These are phyloP conservation scores for Floccularia luteovirens DNA, from an alignment of 768 basidiomycete genomes.

Conservation along the genomic window DNA sequence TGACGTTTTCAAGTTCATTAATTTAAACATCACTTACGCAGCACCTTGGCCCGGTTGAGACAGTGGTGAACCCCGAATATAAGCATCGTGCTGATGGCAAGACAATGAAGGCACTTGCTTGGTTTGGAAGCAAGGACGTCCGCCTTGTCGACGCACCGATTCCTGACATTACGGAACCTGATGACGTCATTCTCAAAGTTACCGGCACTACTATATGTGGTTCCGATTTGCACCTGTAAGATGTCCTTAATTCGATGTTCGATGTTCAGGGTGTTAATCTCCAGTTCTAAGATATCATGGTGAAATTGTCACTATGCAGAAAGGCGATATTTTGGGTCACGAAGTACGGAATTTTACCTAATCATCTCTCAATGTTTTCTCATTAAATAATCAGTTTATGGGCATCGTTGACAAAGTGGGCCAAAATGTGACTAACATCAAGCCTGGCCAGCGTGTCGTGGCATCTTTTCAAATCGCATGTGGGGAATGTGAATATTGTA, in stretches of 20 bases:
- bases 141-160: conserved; percentile 29
- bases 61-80: conserved; percentile 34
- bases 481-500: conserved; percentile 65
- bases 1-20: not conserved
- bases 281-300: conserved; percentile 38
- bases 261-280: not conserved
- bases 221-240: conserved; percentile 51
- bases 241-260: not conserved
- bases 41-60: conserved; percentile 31
- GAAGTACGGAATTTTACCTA: conserved; percentile 35
- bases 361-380: not conserved
- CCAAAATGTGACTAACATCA: conserved; percentile 50
- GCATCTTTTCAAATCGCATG: conserved; percentile 75
- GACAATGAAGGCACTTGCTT: conserved; percentile 64
- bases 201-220: conserved; percentile 75
- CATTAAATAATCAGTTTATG: conserved; percentile 45
- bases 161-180: conserved; percentile 59
- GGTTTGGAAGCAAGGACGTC: conserved; percentile 52
- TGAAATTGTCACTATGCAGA: conserved; percentile 60
- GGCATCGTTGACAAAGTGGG: conserved; percentile 63
- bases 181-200: conserved; percentile 69
- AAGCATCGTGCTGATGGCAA: conserved; percentile 40
- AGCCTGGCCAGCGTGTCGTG: conserved; percentile 67
- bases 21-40: conserved; percentile 6
- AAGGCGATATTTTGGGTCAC: conserved; percentile 72